A percentile compares a stretch with the other conserved stretches of the same genome.
Conservation (phyloP, 2,329 filamentous ascomycete genomes). For the Cryphonectria naterciae region DNA sequence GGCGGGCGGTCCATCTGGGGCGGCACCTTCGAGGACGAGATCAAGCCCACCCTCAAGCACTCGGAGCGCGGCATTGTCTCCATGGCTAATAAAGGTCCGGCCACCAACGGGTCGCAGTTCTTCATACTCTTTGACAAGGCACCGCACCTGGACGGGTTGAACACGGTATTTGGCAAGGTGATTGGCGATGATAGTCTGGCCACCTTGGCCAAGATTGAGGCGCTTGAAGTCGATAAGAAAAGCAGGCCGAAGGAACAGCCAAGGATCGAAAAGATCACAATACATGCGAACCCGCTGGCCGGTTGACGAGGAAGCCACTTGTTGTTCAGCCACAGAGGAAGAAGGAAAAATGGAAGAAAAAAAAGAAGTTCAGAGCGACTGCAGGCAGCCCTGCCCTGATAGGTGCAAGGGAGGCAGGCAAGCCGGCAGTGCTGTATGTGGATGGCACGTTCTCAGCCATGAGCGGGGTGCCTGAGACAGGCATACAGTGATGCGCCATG, state of each 20-base stretch:
- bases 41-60: conserved; percentile 70
- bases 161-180: conserved; percentile 81
- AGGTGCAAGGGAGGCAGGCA: not conserved
- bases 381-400: not conserved
- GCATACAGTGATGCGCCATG: not conserved
- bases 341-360: not conserved
- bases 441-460: not conserved
- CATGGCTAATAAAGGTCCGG: conserved; percentile 79
- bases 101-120: conserved; percentile 79
- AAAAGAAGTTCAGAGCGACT: not conserved
- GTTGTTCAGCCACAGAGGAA: not conserved
- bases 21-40: conserved; percentile 78
- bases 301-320: conserved; percentile 43
- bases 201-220: conserved; percentile 73
- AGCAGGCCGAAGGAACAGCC: conserved; percentile 70
- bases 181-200: conserved; percentile 66
- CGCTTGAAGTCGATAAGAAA: conserved; percentile 76
- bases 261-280: conserved; percentile 69
- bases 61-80: conserved; percentile 70
- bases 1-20: conserved; percentile 75
- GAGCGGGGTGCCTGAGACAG: not conserved
- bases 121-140: conserved; percentile 79
- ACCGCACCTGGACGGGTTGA: conserved; percentile 80
- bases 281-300: conserved; percentile 81
- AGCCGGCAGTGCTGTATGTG: not conserved